Evolutionary conservation across 345 rosid genomes (phyloP).

Genomic region (Cardamine resedifolia): DNA sequence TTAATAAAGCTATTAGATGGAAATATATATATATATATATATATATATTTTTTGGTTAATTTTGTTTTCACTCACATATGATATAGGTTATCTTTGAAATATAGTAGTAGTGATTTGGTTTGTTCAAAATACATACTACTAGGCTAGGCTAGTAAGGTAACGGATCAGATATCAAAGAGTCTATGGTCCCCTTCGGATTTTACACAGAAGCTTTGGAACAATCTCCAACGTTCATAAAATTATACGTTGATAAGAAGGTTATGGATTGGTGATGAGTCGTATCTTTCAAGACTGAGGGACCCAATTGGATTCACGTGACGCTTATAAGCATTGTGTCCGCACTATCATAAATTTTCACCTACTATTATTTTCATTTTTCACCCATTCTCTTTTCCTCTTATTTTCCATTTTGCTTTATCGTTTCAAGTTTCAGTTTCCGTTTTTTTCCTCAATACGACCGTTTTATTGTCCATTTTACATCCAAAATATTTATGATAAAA

Average conservation of each 20-base stretch:
- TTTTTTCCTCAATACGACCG: conserved; percentile 2
- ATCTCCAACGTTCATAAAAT: conserved; percentile 29
- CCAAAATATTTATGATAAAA: neutral
- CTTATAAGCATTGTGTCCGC: conserved; percentile 18
- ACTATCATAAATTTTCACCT: conserved; percentile 19
- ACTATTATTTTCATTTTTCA: neutral
- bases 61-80: too few species aligned
- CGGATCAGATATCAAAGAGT: neutral
- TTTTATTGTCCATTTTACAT: conserved; percentile 18
- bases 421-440: neutral
- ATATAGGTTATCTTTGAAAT: too few species aligned
- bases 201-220: conserved; percentile 15
- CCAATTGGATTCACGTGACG: conserved; percentile 29
- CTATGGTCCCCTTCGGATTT: neutral
- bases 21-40: too few species aligned
- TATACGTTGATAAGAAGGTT: neutral
- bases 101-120: neutral
- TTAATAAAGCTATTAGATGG: too few species aligned
- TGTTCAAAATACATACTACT: neutral
- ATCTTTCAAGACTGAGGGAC: conserved; percentile 21
- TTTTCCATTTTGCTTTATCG: neutral
- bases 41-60: too few species aligned
- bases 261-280: conserved; percentile 16
- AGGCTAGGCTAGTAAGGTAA: neutral
- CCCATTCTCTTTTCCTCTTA: conserved; percentile 13